phyloP scores from a whole-genome alignment of 2,329 filamentous ascomycete species.

The Ophiostoma pallidulum region DNA sequence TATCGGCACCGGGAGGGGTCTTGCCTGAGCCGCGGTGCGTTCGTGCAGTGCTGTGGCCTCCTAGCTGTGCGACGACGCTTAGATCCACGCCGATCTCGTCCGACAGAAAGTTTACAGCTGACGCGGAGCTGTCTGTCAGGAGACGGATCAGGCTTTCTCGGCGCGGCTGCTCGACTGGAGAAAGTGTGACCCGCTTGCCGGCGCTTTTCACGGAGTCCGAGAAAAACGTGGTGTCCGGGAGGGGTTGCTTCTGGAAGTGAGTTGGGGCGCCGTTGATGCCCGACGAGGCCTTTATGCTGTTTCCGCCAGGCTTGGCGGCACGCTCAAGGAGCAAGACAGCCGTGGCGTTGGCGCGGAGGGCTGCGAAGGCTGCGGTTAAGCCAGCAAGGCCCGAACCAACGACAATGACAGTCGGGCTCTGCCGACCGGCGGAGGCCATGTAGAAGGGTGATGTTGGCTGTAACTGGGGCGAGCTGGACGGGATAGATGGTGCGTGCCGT shows the following conservation, averaged over 20 bases:
- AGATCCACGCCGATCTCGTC: conserved; percentile 97
- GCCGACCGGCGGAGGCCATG: neutral
- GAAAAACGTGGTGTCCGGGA: conserved; percentile 37
- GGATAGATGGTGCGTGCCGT: neutral
- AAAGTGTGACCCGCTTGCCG: conserved; percentile 30
- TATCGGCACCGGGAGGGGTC: conserved; percentile 99
- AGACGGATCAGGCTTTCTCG: conserved; percentile 70
- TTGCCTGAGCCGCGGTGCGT: conserved; percentile 98
- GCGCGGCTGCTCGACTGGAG: conserved; percentile 23
- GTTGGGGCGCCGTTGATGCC: conserved; percentile 98
- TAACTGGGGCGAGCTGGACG: neutral
- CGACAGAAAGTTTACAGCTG: conserved; percentile 95
- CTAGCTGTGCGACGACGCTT: conserved; percentile 91
- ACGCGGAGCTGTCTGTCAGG: conserved; percentile 94
- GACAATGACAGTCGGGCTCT: conserved; percentile 36
- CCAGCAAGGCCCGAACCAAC: conserved; percentile 59
- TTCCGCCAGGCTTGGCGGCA: conserved; percentile 61
- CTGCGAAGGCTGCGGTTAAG: conserved; percentile 47
- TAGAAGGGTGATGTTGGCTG: neutral
- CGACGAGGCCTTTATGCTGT: conserved; percentile 97
- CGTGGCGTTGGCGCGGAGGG: conserved; percentile 38
- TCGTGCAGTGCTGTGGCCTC: conserved; percentile 82
- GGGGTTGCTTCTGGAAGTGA: conserved; percentile 45
- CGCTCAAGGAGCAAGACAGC: conserved; percentile 51
- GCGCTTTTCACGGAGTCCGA: conserved; percentile 49